Evolutionary conservation across 345 rosid species (phyloP), one percentile per base, ranked within the genome.

Genomic region (Hibiscus mutabilis): DNA sequence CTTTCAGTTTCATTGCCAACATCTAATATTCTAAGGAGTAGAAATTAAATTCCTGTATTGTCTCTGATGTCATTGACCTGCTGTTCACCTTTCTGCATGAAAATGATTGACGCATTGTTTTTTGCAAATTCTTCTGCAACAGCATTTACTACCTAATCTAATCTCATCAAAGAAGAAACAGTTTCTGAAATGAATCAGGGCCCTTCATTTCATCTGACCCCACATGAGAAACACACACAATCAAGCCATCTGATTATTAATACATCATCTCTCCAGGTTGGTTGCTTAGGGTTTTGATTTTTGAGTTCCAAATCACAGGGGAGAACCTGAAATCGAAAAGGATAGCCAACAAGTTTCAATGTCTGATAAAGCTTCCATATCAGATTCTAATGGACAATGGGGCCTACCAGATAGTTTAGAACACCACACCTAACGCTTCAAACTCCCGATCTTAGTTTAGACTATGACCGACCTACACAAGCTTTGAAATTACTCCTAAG

Each of bases 401-500:
- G 64, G 64, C 22, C 73, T 14, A 11, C 49, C 19, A 33, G 31
- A 58, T 58, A 24, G 49, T 31, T 63, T 40, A 22, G 11, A 70
- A 13, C 44, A 42, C 66, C 18, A 61, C 33, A 60, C 31, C 68
- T 21, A 21, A 7, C 51, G 24, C 6, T 2, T 57, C 47, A 10
- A 21, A 53, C 42, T 64, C 25, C 18, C 13, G 14, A 25, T 21
- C 11, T 58, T 27, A 59, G 40, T 42, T 69, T 58, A 65, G 66
- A 84, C 42, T 52, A 69, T 12, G 79, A 80, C 82, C 79, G 76
- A 69, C 78, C 72, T 24, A 16, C 22, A 44, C 62, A 79, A 76
- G 24, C 82, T 82, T 84, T 71, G 83, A 74, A 58, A 8, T 74
- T 75, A 84, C 85, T 79, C 78, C 16, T 84, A 33, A 56, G 37